These are phyloP conservation scores for Tolypocladium album DNA, from an alignment of 2,329 filamentous ascomycete genomes.

Conservation along the genomic window DNA sequence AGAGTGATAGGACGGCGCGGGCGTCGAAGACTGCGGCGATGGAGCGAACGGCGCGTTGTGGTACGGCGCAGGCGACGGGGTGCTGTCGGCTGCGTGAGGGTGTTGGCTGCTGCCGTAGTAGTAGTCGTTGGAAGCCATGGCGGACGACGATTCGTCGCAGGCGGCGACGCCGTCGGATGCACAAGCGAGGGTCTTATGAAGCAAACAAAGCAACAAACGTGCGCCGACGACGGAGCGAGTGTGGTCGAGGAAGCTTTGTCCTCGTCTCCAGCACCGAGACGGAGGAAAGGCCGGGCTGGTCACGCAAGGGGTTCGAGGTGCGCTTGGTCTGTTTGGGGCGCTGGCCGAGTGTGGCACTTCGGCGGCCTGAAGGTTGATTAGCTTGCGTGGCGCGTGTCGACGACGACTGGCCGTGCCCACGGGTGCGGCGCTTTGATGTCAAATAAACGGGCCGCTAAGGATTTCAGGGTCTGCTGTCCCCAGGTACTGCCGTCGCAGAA, in stretches of 20 bases:
- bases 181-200: not conserved
- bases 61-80: conserved; percentile 27
- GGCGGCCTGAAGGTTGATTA: not conserved
- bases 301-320: not conserved
- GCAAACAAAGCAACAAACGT: not conserved
- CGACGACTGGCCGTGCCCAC: not conserved
- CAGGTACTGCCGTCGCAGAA: not conserved
- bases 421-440: not conserved
- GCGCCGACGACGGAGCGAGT: not conserved
- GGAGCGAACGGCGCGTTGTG: conserved; percentile 28
- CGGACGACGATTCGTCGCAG: conserved; percentile 10
- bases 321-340: not conserved
- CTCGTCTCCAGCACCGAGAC: not conserved
- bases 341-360: not conserved
- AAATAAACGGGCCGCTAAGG: not conserved
- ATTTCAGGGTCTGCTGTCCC: not conserved
- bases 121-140: conserved; percentile 54
- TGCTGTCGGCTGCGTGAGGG: conserved; percentile 8
- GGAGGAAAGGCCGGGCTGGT: not conserved
- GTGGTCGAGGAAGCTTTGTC: not conserved
- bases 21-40: conserved; percentile 25
- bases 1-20: conserved; percentile 25
- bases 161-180: not conserved
- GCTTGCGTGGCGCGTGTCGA: not conserved
- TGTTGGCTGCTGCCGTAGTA: conserved; percentile 45